Evolutionary conservation across 1,284 basidiomycete species (phyloP).

Genomic region (Malassezia obtusa): DNA sequence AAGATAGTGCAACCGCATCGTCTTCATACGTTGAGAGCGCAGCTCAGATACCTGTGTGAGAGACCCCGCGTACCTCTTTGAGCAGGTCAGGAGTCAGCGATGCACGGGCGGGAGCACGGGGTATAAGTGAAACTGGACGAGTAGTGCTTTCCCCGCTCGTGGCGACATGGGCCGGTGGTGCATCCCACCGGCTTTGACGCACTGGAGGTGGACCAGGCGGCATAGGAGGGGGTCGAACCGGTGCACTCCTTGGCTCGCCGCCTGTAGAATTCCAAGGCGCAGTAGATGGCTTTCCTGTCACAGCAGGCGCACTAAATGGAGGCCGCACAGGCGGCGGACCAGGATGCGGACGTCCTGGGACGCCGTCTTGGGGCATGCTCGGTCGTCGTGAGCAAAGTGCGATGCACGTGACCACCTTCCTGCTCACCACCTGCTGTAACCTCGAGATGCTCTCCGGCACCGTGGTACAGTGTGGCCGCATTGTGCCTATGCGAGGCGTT

Average conservation of each 20-base stretch:
- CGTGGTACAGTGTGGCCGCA: no score
- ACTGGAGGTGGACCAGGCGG: not conserved
- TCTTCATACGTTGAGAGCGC: not conserved
- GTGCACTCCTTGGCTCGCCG: not conserved
- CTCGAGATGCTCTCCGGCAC: not conserved
- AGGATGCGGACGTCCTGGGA: not conserved
- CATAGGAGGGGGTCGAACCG: not conserved
- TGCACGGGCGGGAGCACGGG: not conserved
- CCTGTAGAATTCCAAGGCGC: not conserved
- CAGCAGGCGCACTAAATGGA: not conserved
- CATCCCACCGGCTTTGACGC: not conserved
- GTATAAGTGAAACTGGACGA: not conserved
- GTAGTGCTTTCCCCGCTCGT: not conserved
- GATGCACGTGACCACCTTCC: not conserved
- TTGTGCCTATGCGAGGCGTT: no score
- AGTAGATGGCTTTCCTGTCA: not conserved
- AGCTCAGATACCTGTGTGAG: not conserved
- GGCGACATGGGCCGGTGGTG: not conserved
- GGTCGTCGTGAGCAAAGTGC: not conserved
- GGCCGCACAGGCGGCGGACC: not conserved
- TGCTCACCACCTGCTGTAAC: not conserved
- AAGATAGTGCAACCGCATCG: conserved; percentile 8
- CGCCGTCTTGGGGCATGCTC: not conserved
- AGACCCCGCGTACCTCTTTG: conserved; percentile 1
- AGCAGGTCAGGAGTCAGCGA: conserved; percentile 5